Evolutionary conservation across 176 grass and related monocot genomes (phyloP).

Genomic region (Cenchrus fungigraminus): DNA sequence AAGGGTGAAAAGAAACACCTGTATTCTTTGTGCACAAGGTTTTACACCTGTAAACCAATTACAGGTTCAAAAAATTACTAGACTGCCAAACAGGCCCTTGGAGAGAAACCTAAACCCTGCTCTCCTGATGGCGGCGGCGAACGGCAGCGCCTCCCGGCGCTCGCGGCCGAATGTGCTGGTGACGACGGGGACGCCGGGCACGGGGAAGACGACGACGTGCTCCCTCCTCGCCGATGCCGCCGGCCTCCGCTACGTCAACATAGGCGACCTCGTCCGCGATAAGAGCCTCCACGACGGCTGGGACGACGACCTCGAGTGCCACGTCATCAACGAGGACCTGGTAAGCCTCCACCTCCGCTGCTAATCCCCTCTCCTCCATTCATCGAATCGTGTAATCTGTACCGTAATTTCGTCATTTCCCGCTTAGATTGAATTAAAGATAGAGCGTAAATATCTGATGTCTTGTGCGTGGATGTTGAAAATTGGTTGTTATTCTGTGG

Average conservation of each 20-base stretch:
- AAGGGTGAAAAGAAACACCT: no score
- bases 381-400: no score
- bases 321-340: conserved; percentile 94
- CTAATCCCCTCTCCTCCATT: neutral
- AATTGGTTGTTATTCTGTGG: neutral
- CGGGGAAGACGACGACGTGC: conserved; percentile 93
- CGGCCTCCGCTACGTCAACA: conserved; percentile 71
- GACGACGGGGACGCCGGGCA: conserved; percentile 91
- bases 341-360: conserved; percentile 19
- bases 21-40: no score
- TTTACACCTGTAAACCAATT: no score
- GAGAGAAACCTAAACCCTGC: neutral
- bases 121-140: conserved; percentile 34
- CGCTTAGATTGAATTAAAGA: neutral
- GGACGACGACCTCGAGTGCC: conserved; percentile 81
- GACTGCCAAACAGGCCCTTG: no score
- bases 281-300: conserved; percentile 94
- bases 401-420: neutral
- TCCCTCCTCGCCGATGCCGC: conserved; percentile 74
- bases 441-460: neutral
- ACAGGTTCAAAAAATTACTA: no score
- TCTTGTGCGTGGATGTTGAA: neutral
- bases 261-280: conserved; percentile 79
- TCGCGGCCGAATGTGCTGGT: conserved; percentile 82
- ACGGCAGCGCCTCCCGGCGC: conserved; percentile 43